phyloP scores from a whole-genome alignment of 805 yeast genomes.

The Metschnikowia gelsemii region DNA sequence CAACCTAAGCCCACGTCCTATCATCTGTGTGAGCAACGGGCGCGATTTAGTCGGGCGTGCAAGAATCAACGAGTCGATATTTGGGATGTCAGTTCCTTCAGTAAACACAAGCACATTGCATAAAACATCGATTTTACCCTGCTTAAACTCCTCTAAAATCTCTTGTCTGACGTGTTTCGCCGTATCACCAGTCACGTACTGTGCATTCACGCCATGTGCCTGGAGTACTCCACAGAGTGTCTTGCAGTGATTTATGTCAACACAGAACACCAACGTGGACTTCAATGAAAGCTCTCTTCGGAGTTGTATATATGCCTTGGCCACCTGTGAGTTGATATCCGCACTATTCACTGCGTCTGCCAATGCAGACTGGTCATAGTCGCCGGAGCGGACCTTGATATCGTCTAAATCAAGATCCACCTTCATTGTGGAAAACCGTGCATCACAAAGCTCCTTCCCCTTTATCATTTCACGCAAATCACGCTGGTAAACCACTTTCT shows the following conservation, averaged over 20 bases:
- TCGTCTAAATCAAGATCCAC: conserved; percentile 45
- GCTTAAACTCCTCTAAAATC: conserved; percentile 56
- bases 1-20: conserved; percentile 81
- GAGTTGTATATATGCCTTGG: conserved; percentile 48
- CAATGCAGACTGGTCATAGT: conserved; percentile 52
- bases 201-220: conserved; percentile 62
- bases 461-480: conserved; percentile 63
- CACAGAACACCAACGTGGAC: conserved; percentile 76
- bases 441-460: conserved; percentile 69
- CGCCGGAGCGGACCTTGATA: conserved; percentile 41
- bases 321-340: conserved; percentile 54
- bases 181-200: conserved; percentile 69
- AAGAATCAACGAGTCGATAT: conserved; percentile 74
- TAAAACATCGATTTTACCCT: conserved; percentile 65
- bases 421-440: conserved; percentile 58
- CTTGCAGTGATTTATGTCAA: conserved; percentile 65
- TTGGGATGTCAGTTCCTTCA: conserved; percentile 94
- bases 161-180: conserved; percentile 48
- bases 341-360: conserved; percentile 55
- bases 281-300: conserved; percentile 40
- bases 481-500: conserved; percentile 71
- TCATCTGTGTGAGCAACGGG: conserved; percentile 76
- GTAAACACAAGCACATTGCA: conserved; percentile 89
- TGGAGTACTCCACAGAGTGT: conserved; percentile 53
- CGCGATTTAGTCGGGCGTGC: conserved; percentile 81